These are phyloP conservation scores for Kwoniella dejecticola DNA, from an alignment of 768 basidiomycete genomes.

Conservation along the genomic window DNA sequence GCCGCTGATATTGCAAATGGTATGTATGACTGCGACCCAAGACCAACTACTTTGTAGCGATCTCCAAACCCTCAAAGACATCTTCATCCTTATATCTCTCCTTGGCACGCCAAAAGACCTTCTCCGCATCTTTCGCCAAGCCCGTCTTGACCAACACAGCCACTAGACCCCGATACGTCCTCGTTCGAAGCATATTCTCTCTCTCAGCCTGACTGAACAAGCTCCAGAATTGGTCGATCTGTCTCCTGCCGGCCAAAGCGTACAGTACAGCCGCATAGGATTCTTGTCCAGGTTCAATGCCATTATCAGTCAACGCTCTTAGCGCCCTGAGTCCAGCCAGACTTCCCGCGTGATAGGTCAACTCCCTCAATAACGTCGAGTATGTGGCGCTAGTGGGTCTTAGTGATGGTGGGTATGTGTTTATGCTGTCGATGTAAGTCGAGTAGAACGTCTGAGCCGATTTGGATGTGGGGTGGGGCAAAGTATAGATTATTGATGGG, in stretches of 20 bases:
- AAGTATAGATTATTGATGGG: conserved; percentile 20
- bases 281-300: conserved; percentile 10
- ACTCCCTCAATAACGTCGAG: conserved; percentile 17
- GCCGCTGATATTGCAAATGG: no score
- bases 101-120: conserved; percentile 17
- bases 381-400: conserved; percentile 20
- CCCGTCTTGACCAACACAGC: conserved; percentile 20
- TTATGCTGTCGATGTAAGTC: neutral
- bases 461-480: conserved; percentile 3
- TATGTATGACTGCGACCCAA: neutral
- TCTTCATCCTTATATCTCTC: conserved; percentile 8
- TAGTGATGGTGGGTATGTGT: conserved; percentile 17
- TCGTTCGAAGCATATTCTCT: conserved; percentile 4
- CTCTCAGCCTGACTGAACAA: conserved; percentile 25
- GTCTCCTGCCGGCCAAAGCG: conserved; percentile 17
- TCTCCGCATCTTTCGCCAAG: conserved; percentile 12
- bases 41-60: neutral
- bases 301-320: conserved; percentile 9
- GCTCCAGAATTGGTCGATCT: conserved; percentile 11
- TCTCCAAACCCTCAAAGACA: conserved; percentile 12
- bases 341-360: conserved; percentile 23
- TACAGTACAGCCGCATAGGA: conserved; percentile 21
- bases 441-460: conserved; percentile 9
- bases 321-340: conserved; percentile 16
- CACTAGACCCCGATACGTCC: conserved; percentile 19